Evolutionary conservation across 139 green algal genomes (phyloP).

Genomic region (Chlamydomonas eustigma): DNA sequence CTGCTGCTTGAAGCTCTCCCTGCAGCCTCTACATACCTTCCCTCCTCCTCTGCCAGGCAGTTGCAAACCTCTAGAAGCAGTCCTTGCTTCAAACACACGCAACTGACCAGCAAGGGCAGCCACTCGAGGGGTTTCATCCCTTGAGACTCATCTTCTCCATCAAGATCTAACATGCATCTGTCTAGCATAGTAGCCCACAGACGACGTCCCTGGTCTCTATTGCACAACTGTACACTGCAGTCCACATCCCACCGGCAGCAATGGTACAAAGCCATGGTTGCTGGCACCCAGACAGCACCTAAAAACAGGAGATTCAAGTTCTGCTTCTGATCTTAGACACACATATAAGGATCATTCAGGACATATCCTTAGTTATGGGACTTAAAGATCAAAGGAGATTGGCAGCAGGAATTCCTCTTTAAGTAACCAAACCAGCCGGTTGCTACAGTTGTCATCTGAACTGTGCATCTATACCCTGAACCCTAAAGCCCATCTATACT

Average conservation of each 20-base stretch:
- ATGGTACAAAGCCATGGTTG: constrained; percentile 18
- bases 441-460: neutral
- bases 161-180: too few relatives aligned
- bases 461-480: neutral
- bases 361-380: neutral
- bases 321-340: too few relatives aligned
- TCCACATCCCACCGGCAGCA: constrained; percentile 13
- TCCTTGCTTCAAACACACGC: too few relatives aligned
- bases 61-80: too few relatives aligned
- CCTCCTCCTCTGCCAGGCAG: too few relatives aligned
- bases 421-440: neutral
- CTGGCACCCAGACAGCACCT: constrained; percentile 6
- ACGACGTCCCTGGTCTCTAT: neutral
- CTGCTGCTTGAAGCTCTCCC: too few relatives aligned
- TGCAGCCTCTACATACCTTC: too few relatives aligned
- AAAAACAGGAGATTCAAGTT: neutral
- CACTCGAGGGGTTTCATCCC: too few relatives aligned
- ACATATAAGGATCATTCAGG: too few relatives aligned
- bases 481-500: too few relatives aligned
- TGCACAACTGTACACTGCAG: constrained; percentile 12
- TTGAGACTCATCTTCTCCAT: too few relatives aligned
- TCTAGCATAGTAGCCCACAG: constrained; percentile 13
- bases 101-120: too few relatives aligned
- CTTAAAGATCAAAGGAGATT: neutral
- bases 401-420: neutral